Evolutionary conservation across 495 filamentous ascomycete species (phyloP).

Genomic region (Penicillium manginii): DNA sequence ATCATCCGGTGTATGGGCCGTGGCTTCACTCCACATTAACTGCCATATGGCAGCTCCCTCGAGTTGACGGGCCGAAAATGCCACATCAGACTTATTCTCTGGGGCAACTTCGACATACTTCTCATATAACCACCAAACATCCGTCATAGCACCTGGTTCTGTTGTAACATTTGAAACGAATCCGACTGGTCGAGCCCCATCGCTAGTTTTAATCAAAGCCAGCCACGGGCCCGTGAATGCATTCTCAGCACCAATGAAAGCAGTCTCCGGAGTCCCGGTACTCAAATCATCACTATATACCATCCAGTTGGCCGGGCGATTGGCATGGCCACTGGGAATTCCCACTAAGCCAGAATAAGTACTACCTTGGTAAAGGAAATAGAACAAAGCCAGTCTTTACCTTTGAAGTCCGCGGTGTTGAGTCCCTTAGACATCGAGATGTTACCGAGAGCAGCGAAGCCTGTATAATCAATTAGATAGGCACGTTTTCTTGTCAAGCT

Average conservation of each 20-base stretch:
- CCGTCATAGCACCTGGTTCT: not conserved
- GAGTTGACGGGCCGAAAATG: not conserved
- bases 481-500: too few species aligned
- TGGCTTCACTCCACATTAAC: not conserved
- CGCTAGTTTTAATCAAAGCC: not conserved
- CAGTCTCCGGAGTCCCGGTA: not conserved
- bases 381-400: too few species aligned
- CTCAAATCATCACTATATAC: not conserved
- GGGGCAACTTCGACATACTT: not conserved
- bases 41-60: not conserved
- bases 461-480: not conserved
- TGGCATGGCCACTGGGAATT: not conserved
- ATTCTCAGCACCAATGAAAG: not conserved
- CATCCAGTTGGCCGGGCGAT: not conserved
- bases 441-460: not conserved
- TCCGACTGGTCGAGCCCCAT: not conserved
- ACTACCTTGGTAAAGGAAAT: too few species aligned
- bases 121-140: not conserved
- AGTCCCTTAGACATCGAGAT: not conserved
- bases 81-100: not conserved
- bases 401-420: too few species aligned
- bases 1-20: not conserved
- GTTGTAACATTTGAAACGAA: not conserved
- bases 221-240: not conserved
- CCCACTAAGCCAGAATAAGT: not conserved